Conservation (phyloP, 192 early-diverging fungal genomes). For the Umbelopsis sp. region DNA sequence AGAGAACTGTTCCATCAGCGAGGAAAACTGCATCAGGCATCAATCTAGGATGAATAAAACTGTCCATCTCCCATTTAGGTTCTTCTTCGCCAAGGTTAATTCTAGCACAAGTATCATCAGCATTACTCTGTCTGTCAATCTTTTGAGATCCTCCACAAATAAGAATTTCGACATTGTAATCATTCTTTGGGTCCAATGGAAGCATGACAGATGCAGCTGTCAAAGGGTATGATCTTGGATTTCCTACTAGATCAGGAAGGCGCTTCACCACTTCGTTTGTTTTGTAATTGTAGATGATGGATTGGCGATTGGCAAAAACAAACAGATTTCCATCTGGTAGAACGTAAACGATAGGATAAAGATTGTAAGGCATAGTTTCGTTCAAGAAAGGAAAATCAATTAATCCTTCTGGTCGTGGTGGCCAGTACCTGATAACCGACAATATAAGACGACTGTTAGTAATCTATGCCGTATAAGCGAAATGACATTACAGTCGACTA, state of each 20-base stretch:
- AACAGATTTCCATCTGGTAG: slow-evolving; percentile 53
- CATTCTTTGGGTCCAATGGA: slow-evolving; percentile 54
- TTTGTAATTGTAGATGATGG: slow-evolving; percentile 53
- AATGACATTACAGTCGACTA: no score
- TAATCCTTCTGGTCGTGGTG: slow-evolving; percentile 36
- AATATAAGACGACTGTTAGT: neutral
- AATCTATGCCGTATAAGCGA: neutral
- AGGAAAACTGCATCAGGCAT: slow-evolving; percentile 52
- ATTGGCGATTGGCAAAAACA: slow-evolving; percentile 54
- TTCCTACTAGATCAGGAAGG: slow-evolving; percentile 50
- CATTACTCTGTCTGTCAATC: slow-evolving; percentile 27
- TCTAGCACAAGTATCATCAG: slow-evolving; percentile 45
- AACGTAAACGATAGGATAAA: slow-evolving; percentile 48
- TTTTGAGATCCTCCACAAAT: slow-evolving; percentile 59
- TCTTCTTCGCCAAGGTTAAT: slow-evolving; percentile 42
- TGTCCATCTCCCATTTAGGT: slow-evolving; percentile 52
- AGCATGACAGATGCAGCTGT: slow-evolving; percentile 57
- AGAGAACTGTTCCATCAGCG: slow-evolving; percentile 52
- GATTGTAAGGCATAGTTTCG: slow-evolving; percentile 48
- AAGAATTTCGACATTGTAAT: slow-evolving; percentile 56
- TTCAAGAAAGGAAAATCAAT: slow-evolving; percentile 42
- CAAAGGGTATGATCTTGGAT: slow-evolving; percentile 53
- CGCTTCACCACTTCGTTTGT: slow-evolving; percentile 31
- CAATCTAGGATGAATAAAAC: slow-evolving; percentile 44
- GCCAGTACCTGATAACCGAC: slow-evolving; percentile 36